Conservation (phyloP, 768 basidiomycete species). For the Amanita rimosa region DNA sequence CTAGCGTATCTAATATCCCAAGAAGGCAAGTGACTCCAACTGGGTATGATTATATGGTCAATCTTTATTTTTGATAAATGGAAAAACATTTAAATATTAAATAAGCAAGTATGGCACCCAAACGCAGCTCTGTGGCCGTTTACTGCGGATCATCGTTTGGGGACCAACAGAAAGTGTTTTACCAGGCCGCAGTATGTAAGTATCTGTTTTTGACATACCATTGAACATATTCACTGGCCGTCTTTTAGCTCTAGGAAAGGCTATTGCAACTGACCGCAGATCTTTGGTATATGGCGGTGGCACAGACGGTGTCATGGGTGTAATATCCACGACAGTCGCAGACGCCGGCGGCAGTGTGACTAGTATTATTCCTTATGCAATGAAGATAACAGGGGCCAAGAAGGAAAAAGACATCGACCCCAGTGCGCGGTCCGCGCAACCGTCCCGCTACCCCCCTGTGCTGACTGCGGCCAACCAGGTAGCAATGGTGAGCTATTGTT, state of each 20-base stretch:
- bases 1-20: too few relatives aligned
- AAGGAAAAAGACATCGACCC: slow-evolving; percentile 29
- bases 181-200: slow-evolving; percentile 62
- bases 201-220: slow-evolving; percentile 8
- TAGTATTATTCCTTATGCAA: slow-evolving; percentile 72
- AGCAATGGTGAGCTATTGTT: not conserved
- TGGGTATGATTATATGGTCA: too few relatives aligned
- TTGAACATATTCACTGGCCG: not conserved
- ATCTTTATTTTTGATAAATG: too few relatives aligned
- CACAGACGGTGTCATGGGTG: slow-evolving; percentile 76
- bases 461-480: not conserved
- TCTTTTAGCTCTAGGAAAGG: slow-evolving; percentile 54
- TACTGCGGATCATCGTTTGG: slow-evolving; percentile 79
- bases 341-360: slow-evolving; percentile 61
- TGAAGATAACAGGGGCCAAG: slow-evolving; percentile 58
- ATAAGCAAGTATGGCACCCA: not conserved
- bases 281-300: slow-evolving; percentile 87
- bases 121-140: slow-evolving; percentile 49
- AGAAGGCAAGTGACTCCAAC: too few relatives aligned
- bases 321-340: slow-evolving; percentile 55
- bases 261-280: slow-evolving; percentile 47
- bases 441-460: not conserved
- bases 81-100: too few relatives aligned
- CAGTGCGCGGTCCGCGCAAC: slow-evolving; percentile 6
- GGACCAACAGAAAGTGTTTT: slow-evolving; percentile 44